phyloP scores from a whole-genome alignment of 768 basidiomycete genomes.

The Pleurotus giganteus region DNA sequence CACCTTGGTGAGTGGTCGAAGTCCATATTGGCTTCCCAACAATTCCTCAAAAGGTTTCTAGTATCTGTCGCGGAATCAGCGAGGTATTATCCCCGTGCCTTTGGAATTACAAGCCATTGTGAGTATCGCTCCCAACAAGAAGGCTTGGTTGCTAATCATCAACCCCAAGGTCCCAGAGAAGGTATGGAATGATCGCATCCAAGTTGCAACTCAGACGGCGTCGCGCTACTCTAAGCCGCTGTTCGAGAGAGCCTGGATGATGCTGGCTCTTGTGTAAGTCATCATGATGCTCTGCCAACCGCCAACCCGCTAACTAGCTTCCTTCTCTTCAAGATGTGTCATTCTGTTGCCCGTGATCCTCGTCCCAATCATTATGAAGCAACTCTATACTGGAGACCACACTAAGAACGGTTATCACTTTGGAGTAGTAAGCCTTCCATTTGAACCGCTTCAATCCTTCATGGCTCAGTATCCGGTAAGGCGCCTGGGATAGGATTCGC shows the following conservation, averaged over 20 bases:
- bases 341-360: slow-evolving; percentile 38
- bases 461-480: slow-evolving; percentile 18
- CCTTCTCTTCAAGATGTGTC: slow-evolving; percentile 25
- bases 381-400: slow-evolving; percentile 22
- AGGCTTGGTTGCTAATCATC: background rate
- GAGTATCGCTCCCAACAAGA: background rate
- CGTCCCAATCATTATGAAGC: slow-evolving; percentile 30
- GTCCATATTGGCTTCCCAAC: slow-evolving; percentile 12
- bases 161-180: slow-evolving; percentile 35
- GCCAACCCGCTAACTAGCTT: background rate
- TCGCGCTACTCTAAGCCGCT: slow-evolving; percentile 40
- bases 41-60: slow-evolving; percentile 21
- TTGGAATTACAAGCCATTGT: slow-evolving; percentile 38
- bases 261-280: slow-evolving; percentile 38
- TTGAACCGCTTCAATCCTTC: background rate
- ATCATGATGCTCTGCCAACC: background rate
- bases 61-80: slow-evolving; percentile 31
- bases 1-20: slow-evolving; percentile 9
- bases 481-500: slow-evolving; percentile 35
- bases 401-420: background rate
- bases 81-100: slow-evolving; percentile 27
- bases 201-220: slow-evolving; percentile 31
- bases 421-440: background rate
- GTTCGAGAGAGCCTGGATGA: slow-evolving; percentile 42
- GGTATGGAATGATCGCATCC: slow-evolving; percentile 42